A percentile compares a stretch with the other conserved stretches of the same genome.
phyloP scores from a whole-genome alignment of 176 grass and related monocot genomes.

The Alloteropsis semialata region DNA sequence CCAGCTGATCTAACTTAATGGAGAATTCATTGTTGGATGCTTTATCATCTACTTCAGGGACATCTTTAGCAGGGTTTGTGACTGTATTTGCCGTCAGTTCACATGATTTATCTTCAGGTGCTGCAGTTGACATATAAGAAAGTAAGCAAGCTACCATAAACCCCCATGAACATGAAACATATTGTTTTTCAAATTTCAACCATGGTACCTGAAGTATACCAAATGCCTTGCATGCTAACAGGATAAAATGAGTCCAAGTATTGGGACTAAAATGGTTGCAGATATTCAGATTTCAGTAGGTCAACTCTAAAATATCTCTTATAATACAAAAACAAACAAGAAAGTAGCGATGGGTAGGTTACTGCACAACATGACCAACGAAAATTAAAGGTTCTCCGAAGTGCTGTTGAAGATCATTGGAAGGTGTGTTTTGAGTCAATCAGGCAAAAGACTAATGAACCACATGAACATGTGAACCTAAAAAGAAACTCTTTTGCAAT shows the following conservation, averaged over 20 bases:
- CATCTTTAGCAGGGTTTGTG: slow-evolving; percentile 25
- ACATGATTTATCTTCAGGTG: slow-evolving; percentile 52
- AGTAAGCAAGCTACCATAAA: slow-evolving; percentile 1
- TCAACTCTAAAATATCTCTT: background rate
- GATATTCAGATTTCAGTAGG: background rate
- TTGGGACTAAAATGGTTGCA: background rate
- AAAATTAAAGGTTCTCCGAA: background rate
- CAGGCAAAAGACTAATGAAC: background rate
- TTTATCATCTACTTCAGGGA: slow-evolving; percentile 20
- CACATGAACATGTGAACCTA: background rate
- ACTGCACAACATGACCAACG: background rate
- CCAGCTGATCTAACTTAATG: slow-evolving; percentile 47
- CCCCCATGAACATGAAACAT: background rate
- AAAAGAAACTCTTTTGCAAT: background rate
- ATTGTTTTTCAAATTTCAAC: background rate
- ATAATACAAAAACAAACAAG: background rate
- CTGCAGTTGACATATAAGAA: slow-evolving; percentile 48
- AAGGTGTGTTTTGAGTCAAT: background rate
- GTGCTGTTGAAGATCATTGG: background rate
- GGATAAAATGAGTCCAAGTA: background rate
- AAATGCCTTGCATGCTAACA: background rate
- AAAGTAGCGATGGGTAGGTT: too few species aligned
- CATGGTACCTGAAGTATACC: background rate
- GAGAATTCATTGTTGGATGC: slow-evolving; percentile 15
- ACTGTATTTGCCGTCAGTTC: slow-evolving; percentile 32